Evolutionary conservation across 805 yeast genomes (phyloP).

Genomic region (Brettanomyces naardenensis): DNA sequence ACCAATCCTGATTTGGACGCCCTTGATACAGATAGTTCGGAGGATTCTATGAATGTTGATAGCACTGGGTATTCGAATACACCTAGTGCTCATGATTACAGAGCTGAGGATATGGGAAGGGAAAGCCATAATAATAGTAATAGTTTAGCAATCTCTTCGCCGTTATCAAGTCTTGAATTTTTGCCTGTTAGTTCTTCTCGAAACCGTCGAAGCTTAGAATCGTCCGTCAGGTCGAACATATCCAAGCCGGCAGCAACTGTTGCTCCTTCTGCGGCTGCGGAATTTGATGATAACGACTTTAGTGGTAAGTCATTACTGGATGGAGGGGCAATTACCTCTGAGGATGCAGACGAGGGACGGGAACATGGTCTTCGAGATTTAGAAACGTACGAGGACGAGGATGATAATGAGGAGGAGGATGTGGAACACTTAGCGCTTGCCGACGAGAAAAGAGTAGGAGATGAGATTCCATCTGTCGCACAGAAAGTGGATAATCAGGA

Average conservation of each 20-base stretch:
- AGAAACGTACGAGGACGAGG: neutral
- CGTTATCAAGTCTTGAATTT: neutral
- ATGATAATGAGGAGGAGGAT: neutral
- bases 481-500: constrained; percentile 67
- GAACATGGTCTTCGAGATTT: neutral
- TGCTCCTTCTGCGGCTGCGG: too few relatives aligned
- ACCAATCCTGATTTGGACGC: constrained; percentile 12
- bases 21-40: constrained; percentile 6
- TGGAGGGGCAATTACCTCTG: neutral
- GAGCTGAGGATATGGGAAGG: too few relatives aligned
- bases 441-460: constrained; percentile 18
- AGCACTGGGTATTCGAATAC: neutral
- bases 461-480: constrained; percentile 43
- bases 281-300: too few relatives aligned
- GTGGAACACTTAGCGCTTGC: neutral
- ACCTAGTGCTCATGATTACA: neutral
- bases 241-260: too few relatives aligned
- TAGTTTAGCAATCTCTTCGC: too few relatives aligned
- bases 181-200: neutral
- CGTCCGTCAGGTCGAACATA: too few relatives aligned
- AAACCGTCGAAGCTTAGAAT: neutral
- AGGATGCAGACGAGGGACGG: neutral
- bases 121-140: too few relatives aligned
- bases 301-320: too few relatives aligned
- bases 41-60: neutral